Evolutionary conservation across 352 stramenopile species (phyloP).

Genomic region (Phytophthora sansomeana): DNA sequence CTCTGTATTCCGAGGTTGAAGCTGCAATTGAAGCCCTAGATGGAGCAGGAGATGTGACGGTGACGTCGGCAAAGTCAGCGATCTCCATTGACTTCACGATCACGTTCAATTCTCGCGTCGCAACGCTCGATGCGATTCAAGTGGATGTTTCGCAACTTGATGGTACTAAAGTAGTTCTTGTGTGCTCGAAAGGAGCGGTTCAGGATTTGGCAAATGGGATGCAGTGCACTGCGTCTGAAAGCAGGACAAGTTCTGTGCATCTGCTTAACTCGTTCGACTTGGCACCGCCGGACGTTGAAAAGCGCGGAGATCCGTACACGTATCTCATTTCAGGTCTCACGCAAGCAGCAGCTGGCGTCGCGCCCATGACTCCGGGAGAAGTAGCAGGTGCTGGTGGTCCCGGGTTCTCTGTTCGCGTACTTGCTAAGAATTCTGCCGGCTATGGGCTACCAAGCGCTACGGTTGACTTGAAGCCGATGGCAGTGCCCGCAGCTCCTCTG

Average conservation of each 20-base stretch:
- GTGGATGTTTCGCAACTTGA: constrained; percentile 48
- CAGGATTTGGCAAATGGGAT: constrained; percentile 39
- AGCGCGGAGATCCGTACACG: constrained; percentile 52
- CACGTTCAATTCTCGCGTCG: constrained; percentile 63
- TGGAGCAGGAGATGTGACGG: constrained; percentile 81
- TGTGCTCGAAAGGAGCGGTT: constrained; percentile 56
- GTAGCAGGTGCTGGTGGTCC: constrained; percentile 43
- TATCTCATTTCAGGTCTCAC: constrained; percentile 61
- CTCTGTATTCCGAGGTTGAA: constrained; percentile 81
- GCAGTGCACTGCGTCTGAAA: constrained; percentile 61
- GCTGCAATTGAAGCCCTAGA: constrained; percentile 80
- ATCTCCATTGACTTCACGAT: constrained; percentile 58
- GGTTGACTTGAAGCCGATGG: constrained; percentile 89
- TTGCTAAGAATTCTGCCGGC: constrained; percentile 66
- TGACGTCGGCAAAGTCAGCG: constrained; percentile 44
- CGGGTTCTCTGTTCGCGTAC: constrained; percentile 72
- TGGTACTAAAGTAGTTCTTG: constrained; percentile 46
- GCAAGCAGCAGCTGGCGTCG: constrained; percentile 40
- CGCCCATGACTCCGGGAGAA: constrained; percentile 42
- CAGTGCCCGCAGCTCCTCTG: constrained; percentile 72
- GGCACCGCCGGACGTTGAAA: constrained; percentile 58
- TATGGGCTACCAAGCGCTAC: constrained; percentile 66
- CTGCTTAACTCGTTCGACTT: constrained; percentile 44
- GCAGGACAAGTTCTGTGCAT: constrained; percentile 36
- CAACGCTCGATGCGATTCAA: constrained; percentile 36